phyloP scores from a whole-genome alignment of 345 rosid genomes.

The Boechera divaricarpa region DNA sequence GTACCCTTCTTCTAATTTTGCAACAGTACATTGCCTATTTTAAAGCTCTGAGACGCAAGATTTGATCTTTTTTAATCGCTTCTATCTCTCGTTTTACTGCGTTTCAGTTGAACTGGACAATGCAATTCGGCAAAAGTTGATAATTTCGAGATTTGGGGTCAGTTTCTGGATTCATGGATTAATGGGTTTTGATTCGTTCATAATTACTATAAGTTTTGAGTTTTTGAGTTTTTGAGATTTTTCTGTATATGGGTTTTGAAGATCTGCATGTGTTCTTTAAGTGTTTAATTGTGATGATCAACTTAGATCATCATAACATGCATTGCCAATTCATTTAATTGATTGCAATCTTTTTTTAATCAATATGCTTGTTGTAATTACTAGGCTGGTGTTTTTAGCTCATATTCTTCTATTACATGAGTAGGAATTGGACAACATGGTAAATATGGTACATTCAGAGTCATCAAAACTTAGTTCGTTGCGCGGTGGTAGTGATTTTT shows the following conservation, averaged over 20 bases:
- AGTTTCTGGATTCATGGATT: neutral
- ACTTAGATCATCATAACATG: slow-evolving; percentile 4
- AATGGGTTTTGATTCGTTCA: neutral
- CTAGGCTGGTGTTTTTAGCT: slow-evolving; percentile 16
- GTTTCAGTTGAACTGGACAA: neutral
- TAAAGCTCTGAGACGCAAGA: neutral
- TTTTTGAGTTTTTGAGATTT: neutral
- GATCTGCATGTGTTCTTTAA: neutral
- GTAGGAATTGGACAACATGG: slow-evolving; percentile 33
- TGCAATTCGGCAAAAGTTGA: neutral
- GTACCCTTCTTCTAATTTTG: neutral
- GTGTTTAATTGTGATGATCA: neutral
- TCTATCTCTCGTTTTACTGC: neutral
- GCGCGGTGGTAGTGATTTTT: slow-evolving; percentile 26
- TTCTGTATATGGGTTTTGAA: neutral
- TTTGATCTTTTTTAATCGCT: neutral
- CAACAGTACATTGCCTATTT: too few species aligned
- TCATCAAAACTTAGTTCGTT: slow-evolving; percentile 6
- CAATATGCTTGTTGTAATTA: neutral
- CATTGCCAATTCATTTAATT: slow-evolving; percentile 11
- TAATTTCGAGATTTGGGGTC: neutral
- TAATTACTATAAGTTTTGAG: neutral
- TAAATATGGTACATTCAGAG: slow-evolving; percentile 24
- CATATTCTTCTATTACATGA: slow-evolving; percentile 16
- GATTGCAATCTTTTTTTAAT: neutral